Evolutionary conservation across 768 basidiomycete genomes (phyloP).

Genomic region (Suillus discolor): DNA sequence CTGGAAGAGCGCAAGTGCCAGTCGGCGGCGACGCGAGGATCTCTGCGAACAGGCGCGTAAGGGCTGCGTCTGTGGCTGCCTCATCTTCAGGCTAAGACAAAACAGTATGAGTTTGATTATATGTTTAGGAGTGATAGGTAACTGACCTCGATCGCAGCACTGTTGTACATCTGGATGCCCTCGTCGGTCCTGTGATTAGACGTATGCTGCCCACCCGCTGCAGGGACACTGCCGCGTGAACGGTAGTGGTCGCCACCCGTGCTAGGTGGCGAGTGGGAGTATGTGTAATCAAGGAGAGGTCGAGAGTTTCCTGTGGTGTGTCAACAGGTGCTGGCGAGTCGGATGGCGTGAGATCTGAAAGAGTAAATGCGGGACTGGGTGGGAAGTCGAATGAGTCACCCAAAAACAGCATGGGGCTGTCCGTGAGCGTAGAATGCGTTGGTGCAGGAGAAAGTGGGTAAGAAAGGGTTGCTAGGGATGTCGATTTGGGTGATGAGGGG

Average conservation of each 20-base stretch:
- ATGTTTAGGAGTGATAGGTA: constrained; percentile 19
- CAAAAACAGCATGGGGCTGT: constrained; percentile 31
- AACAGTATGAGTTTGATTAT: constrained; percentile 24
- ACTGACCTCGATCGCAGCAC: constrained; percentile 38
- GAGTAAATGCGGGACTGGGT: constrained; percentile 38
- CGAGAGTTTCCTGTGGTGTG: constrained; percentile 27
- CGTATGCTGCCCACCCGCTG: constrained; percentile 79
- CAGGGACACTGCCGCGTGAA: constrained; percentile 71
- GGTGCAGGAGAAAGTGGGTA: constrained; percentile 45
- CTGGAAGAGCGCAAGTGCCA: constrained; percentile 34
- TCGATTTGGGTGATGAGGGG: constrained; percentile 24
- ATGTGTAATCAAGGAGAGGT: constrained; percentile 37
- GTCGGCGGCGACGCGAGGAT: constrained; percentile 37
- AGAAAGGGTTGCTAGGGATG: constrained; percentile 34
- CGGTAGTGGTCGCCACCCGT: constrained; percentile 88
- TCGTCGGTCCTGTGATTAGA: constrained; percentile 30
- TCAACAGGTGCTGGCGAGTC: constrained; percentile 29
- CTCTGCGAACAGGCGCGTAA: constrained; percentile 36
- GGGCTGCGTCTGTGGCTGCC: constrained; percentile 43
- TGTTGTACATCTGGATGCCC: constrained; percentile 18
- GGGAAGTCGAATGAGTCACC: constrained; percentile 35
- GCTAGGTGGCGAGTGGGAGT: constrained; percentile 95
- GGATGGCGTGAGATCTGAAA: constrained; percentile 39
- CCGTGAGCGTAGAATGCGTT: constrained; percentile 42
- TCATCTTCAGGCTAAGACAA: constrained; percentile 48